Evolutionary conservation across 1,284 basidiomycete genomes (phyloP), one percentile per base, ranked within the genome.

Genomic region (Austroboletus novae-zelandiae): DNA sequence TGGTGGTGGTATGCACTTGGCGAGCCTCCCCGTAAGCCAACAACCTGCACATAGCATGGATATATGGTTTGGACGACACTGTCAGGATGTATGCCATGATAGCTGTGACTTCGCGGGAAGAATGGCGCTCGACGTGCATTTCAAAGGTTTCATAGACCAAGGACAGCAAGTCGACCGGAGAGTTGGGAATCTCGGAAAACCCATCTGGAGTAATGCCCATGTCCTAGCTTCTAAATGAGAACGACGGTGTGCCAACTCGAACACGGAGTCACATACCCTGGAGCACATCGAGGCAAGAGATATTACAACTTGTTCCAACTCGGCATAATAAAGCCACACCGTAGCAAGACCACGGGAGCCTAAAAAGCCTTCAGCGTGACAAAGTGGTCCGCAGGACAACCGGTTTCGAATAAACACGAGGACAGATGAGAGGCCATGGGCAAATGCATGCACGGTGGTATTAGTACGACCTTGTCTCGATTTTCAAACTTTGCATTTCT

Each of bases 71-170:
- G 0, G 85, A 90, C 1, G 80, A 72, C 30, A 71, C 69, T 0
- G 82, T 80, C 29, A 91, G 70, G 27, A 89, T 74, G 54, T 79
- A 86, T 0, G 86, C 83, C 36, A 86, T 70, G 1, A 76, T 71
- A 0, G 83, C 81, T 7, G 61, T 72, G 39, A 83, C 69, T 11
- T 62, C 56, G 8, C 62, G 66, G 0, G 74, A 60, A 3, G 84
- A 80, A 44, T 74, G 74, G 9, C 69, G 69, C 45, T 83, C 79
- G 9, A 84, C 52, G 48, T 86, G 79, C 3, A 54, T 56, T 35
- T 74, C 62, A 8, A 88, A 70, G 43, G 75, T 72, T n/a, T 73
- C 55, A 56, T 77, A 81, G 66, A 89, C 65, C 57, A 73, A 68
- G 23, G 83, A 80, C 10, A 89, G 72, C 3, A 90, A 64, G 20